Conservation (phyloP, 2,329 filamentous ascomycete species). For the Xylariaceae sp. region DNA sequence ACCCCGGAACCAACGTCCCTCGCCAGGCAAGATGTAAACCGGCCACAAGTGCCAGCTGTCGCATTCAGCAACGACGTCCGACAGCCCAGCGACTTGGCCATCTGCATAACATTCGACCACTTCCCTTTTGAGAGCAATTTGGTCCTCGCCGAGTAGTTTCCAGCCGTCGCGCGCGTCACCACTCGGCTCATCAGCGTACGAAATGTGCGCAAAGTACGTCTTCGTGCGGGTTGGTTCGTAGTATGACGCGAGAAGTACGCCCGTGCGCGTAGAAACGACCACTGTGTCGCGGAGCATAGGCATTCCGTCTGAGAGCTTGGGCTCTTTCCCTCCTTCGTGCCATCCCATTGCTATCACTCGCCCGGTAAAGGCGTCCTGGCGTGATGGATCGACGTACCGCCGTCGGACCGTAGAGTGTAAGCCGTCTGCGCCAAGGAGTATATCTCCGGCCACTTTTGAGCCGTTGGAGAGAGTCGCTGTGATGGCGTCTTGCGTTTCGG, state of each 20-base stretch:
- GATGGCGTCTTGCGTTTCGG: neutral
- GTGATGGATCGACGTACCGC: neutral
- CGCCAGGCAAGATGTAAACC: neutral
- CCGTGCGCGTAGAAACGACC: neutral
- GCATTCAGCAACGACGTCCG: neutral
- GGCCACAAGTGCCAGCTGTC: neutral
- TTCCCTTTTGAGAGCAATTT: neutral
- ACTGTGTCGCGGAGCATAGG: neutral
- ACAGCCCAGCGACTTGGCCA: neutral
- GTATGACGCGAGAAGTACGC: neutral
- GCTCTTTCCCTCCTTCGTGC: neutral
- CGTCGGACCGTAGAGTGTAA: neutral
- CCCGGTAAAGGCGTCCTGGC: neutral
- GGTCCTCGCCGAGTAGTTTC: neutral
- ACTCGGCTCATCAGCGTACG: neutral
- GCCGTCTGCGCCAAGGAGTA: neutral
- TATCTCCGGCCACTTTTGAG: neutral
- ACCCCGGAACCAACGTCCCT: neutral
- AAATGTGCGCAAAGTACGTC: neutral
- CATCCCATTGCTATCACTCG: neutral
- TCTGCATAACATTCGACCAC: neutral
- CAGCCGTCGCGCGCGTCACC: neutral
- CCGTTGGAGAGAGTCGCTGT: neutral
- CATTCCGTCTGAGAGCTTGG: neutral
- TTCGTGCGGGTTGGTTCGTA: neutral